Base-by-base conservation (phyloP, 2,329 filamentous ascomycete genomes). In the Claviceps sp. region DNA sequence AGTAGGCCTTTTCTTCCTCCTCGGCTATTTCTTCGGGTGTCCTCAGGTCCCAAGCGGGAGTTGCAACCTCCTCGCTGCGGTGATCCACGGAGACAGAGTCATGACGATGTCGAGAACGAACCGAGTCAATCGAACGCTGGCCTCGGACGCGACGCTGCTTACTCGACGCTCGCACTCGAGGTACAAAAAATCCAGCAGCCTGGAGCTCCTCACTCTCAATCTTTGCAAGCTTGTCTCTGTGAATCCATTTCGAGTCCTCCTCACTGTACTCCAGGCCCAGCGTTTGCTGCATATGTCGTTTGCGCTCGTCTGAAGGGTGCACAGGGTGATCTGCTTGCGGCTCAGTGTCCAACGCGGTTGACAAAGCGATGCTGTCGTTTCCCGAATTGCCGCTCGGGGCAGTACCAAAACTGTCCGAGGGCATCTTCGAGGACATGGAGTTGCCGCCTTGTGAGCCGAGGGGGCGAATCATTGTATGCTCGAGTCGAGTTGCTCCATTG, bases 151-250 rank as follows among this genome's bases (percentile, higher is more conserved):
- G 57, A 51, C 68, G 58, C 60, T 69, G 70, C 57, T 73, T 71
- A 68, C 79, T 76, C 49, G 75, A 68, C 50, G 78, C 70, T 56
- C 79, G 70, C 36, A 76, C 61, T 59, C 73, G 69, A 56, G 81
- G 73, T 54, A 84, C 62, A 49, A 78, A 72, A 59, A 90, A 82
- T 34, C 86, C 87, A 6, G 86, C 86, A 53, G 85, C 86, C 64
- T 88, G 84, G 55, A 93, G 75, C 67, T 93, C 87, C 61, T 83
- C 77, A 58, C 74, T 91, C 68, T 93, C 87, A 58, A 91, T 93
- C 62, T 79, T 80, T 51, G 85, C 86, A 55, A 93, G 70, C 68
- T 91, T 91, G 68, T 93, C 87, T 52, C 87, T 75, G 62, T 93
- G 87, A 59, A 93, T 91, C 87, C 87, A 93, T 65, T 87, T 84